Evolutionary conservation across 2,329 filamentous ascomycete genomes (phyloP).

Genomic region (Leptodontidium sp.): DNA sequence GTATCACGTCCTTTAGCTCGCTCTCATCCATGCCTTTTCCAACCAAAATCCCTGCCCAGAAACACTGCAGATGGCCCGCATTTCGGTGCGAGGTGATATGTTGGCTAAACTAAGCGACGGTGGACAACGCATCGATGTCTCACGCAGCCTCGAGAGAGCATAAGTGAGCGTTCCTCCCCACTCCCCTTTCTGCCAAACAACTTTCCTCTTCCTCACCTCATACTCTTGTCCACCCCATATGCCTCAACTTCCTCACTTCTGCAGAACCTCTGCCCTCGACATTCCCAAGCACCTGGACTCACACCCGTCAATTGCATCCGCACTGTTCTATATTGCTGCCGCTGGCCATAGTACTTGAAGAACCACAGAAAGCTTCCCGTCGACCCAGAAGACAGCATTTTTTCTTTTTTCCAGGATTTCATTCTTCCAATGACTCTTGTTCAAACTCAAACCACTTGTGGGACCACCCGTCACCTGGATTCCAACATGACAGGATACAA

Average conservation of each 20-base stretch:
- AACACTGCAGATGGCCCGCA: constrained; percentile 31
- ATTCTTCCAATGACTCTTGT: constrained; percentile 45
- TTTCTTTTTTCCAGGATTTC: constrained; percentile 29
- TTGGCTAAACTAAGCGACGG: constrained; percentile 35
- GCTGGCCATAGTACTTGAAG: constrained; percentile 35
- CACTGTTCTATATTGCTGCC: constrained; percentile 27
- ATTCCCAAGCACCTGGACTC: constrained; percentile 29
- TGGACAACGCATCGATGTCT: constrained; percentile 46
- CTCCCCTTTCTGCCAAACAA: constrained; percentile 26
- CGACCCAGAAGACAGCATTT: constrained; percentile 30
- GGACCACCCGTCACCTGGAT: constrained; percentile 43
- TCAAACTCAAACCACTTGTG: constrained; percentile 42
- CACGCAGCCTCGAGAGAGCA: constrained; percentile 37
- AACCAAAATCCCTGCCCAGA: constrained; percentile 29
- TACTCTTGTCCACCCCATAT: constrained; percentile 30
- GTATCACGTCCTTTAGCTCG: constrained; percentile 32
- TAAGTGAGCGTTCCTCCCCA: constrained; percentile 41
- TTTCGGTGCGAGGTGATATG: constrained; percentile 34
- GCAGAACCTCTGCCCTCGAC: constrained; percentile 31
- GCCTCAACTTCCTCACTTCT: constrained; percentile 30
- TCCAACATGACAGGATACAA: constrained; percentile 45
- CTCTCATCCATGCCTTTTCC: constrained; percentile 25
- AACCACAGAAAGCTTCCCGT: constrained; percentile 27
- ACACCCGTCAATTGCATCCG: constrained; percentile 22
- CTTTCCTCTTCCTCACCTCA: constrained; percentile 30